phyloP scores from a whole-genome alignment of 345 rosid genomes.

The Ceriops decandra region DNA sequence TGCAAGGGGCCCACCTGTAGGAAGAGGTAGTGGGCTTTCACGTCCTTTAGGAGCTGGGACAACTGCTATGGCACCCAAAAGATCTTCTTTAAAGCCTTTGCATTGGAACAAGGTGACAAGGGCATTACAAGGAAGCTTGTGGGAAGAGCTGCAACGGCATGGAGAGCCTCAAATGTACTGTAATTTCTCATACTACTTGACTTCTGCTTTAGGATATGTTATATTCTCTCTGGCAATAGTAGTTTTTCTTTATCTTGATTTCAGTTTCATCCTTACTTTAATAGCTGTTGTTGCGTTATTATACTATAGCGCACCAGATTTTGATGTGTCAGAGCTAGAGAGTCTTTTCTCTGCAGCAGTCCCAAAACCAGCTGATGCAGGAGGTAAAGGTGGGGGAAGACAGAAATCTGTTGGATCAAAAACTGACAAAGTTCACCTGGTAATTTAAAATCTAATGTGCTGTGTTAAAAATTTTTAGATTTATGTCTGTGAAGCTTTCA shows the following conservation, averaged over 20 bases:
- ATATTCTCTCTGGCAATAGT: slow-evolving; percentile 3
- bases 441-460: slow-evolving; percentile 25
- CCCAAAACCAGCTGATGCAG: slow-evolving; percentile 56
- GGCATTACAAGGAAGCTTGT: slow-evolving; percentile 96
- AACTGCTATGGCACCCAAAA: slow-evolving; percentile 47
- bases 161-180: slow-evolving; percentile 80
- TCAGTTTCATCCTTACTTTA: slow-evolving; percentile 9
- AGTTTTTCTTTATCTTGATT: neutral
- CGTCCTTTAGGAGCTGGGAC: slow-evolving; percentile 52
- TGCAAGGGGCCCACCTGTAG: slow-evolving; percentile 36
- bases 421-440: slow-evolving; percentile 84
- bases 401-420: slow-evolving; percentile 75
- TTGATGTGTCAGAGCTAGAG: slow-evolving; percentile 94
- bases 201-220: slow-evolving; percentile 14
- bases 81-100: slow-evolving; percentile 89
- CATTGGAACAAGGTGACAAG: slow-evolving; percentile 99
- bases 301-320: slow-evolving; percentile 63
- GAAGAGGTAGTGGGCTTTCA: slow-evolving; percentile 73
- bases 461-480: neutral
- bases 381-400: slow-evolving; percentile 47
- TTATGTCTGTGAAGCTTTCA: neutral
- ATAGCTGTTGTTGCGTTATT: neutral
- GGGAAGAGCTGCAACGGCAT: slow-evolving; percentile 95
- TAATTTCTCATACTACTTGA: slow-evolving; percentile 30
- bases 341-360: slow-evolving; percentile 82